Evolutionary conservation across 116 monocot species (phyloP).

Genomic region (Thalassia testudinum): DNA sequence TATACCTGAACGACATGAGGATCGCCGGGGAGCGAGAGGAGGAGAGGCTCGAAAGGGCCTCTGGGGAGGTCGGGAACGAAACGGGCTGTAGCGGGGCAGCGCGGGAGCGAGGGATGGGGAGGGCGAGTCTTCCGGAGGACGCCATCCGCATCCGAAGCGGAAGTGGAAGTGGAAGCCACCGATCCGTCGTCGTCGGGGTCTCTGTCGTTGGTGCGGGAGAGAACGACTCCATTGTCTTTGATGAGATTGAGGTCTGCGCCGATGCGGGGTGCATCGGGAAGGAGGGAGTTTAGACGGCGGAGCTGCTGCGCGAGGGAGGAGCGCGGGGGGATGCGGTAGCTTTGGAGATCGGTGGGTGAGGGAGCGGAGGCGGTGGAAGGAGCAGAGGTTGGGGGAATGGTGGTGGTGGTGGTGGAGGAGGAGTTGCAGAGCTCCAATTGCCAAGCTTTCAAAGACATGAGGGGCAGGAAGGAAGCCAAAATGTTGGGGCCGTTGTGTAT

Average conservation of each 20-base stretch:
- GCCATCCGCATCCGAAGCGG: constrained; percentile 5
- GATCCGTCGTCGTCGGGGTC: background rate
- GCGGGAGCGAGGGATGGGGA: background rate
- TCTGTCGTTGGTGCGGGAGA: background rate
- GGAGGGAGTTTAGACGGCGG: constrained; percentile 34
- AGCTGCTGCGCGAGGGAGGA: constrained; percentile 75
- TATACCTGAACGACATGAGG: constrained; percentile 46
- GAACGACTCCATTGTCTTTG: constrained; percentile 4
- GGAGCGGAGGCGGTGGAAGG: constrained; percentile 1
- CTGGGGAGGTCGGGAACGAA: background rate
- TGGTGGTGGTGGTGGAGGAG: constrained; percentile 5
- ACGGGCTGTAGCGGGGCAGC: background rate
- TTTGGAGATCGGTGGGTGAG: background rate
- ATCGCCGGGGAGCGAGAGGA: constrained; percentile 50
- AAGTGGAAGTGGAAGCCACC: constrained; percentile 2
- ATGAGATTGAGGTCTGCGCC: constrained; percentile 2
- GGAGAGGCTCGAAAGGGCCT: constrained; percentile 64
- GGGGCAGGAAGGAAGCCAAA: too few relatives aligned
- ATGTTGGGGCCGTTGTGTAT: too few relatives aligned
- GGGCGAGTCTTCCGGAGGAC: too few relatives aligned
- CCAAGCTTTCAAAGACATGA: constrained; percentile 10
- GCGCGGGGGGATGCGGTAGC: constrained; percentile 51
- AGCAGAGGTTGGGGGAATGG: background rate
- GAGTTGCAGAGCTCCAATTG: constrained; percentile 9
- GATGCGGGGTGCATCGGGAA: background rate